Evolutionary conservation across 352 stramenopile genomes (phyloP).

Genomic region (Phytopythium chamaehyphon): DNA sequence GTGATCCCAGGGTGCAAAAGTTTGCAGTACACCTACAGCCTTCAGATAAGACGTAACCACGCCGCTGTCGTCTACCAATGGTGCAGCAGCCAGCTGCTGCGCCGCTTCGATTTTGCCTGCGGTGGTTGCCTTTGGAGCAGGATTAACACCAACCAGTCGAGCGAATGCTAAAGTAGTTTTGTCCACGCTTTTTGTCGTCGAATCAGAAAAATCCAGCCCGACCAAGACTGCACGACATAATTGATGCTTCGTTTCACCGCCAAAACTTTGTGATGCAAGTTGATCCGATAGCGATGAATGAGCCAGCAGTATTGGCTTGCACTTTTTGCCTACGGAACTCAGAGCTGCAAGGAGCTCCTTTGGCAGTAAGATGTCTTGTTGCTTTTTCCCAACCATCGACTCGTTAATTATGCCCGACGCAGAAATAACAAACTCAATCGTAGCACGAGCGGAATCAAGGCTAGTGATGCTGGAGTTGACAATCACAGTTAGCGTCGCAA

Average conservation of each 20-base stretch:
- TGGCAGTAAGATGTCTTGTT: neutral
- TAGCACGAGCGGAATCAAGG: conserved; percentile 13
- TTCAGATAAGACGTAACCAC: conserved; percentile 24
- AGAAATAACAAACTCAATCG: conserved; percentile 27
- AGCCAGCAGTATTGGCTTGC: conserved; percentile 18
- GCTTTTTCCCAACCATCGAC: neutral
- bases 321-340: conserved; percentile 28
- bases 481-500: no score
- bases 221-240: conserved; percentile 3
- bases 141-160: neutral
- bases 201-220: neutral
- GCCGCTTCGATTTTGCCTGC: neutral
- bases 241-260: neutral
- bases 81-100: neutral
- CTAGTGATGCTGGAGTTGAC: no score
- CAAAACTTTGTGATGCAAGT: conserved; percentile 10
- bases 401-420: neutral
- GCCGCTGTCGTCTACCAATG: neutral
- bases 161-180: neutral
- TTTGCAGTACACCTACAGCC: conserved; percentile 17
- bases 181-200: neutral
- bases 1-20: neutral
- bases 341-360: neutral
- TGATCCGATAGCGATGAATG: conserved; percentile 25
- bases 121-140: neutral